A percentile compares a stretch with the other conserved stretches of the same genome.
Conservation (phyloP, 2,329 filamentous ascomycete genomes). For the Fusarium napiforme region DNA sequence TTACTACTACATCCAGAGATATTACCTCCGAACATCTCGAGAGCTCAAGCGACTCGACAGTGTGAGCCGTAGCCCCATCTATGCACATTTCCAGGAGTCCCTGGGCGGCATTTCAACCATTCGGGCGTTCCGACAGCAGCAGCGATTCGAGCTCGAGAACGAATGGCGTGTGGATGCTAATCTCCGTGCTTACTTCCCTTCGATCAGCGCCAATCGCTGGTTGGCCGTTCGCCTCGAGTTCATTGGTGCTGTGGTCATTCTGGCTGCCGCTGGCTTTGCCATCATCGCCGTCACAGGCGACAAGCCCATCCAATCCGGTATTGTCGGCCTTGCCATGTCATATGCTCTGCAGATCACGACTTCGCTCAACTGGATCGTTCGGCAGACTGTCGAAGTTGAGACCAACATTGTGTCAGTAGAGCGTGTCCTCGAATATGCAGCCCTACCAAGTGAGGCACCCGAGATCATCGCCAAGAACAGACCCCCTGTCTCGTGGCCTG, state of each 20-base stretch:
- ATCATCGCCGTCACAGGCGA: slow-evolving; percentile 81
- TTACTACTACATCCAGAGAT: slow-evolving; percentile 94
- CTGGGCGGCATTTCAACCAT: slow-evolving; percentile 95
- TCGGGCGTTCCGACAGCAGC: slow-evolving; percentile 89
- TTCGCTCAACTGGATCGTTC: slow-evolving; percentile 98
- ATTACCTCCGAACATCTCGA: slow-evolving; percentile 94
- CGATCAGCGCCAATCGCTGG: slow-evolving; percentile 94
- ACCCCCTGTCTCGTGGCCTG: slow-evolving; percentile 90
- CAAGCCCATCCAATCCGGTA: slow-evolving; percentile 72
- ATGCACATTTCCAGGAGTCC: slow-evolving; percentile 97
- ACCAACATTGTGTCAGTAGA: slow-evolving; percentile 99
- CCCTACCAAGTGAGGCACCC: slow-evolving; percentile 89
- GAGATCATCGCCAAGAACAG: slow-evolving; percentile 91
- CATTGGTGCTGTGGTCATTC: slow-evolving; percentile 92
- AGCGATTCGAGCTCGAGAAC: slow-evolving; percentile 90
- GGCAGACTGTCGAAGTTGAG: slow-evolving; percentile 99
- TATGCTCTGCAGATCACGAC: slow-evolving; percentile 97
- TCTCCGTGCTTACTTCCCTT: slow-evolving; percentile 92
- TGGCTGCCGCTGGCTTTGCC: slow-evolving; percentile 83
- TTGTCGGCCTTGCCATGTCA: slow-evolving; percentile 94
- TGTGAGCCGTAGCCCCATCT: slow-evolving; percentile 94
- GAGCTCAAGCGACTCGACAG: slow-evolving; percentile 97
- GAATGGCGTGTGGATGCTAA: slow-evolving; percentile 98
- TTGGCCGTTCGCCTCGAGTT: slow-evolving; percentile 94
- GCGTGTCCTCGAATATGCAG: slow-evolving; percentile 94